Evolutionary conservation across 2,329 filamentous ascomycete genomes (phyloP).

Genomic region (Fusarium sp.): DNA sequence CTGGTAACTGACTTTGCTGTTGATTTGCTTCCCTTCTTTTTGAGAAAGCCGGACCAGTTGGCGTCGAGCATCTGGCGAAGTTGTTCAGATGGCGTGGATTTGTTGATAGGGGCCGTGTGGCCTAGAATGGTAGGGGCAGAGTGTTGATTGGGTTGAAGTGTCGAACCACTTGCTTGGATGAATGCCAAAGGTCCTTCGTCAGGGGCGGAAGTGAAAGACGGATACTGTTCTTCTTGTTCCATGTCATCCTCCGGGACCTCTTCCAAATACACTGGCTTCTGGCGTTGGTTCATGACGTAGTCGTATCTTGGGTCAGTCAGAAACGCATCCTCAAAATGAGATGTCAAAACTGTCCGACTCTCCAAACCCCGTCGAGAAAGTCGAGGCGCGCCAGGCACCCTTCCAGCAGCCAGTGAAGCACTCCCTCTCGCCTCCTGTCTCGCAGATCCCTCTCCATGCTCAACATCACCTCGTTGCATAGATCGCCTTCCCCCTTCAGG

Average conservation of each 20-base stretch:
- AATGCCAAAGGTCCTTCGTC: neutral
- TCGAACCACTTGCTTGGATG: neutral
- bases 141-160: neutral
- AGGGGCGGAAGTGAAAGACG: accelerated
- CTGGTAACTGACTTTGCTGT: neutral
- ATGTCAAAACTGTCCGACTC: neutral
- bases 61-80: conserved; percentile 10
- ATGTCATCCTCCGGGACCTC: accelerated
- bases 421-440: neutral
- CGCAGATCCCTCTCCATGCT: neutral
- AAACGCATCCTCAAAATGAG: neutral
- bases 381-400: neutral
- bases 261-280: neutral
- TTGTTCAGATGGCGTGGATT: neutral
- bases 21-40: neutral
- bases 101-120: neutral
- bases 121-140: neutral
- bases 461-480: neutral
- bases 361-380: neutral
- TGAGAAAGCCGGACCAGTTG: neutral
- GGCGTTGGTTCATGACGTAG: neutral
- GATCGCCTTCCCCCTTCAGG: neutral
- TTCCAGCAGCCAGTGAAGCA: neutral
- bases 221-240: neutral
- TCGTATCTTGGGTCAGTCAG: neutral